Evolutionary conservation across 1,284 basidiomycete genomes (phyloP), one percentile per base, ranked within the genome.

Genomic region (Ceratobasidium sp.): DNA sequence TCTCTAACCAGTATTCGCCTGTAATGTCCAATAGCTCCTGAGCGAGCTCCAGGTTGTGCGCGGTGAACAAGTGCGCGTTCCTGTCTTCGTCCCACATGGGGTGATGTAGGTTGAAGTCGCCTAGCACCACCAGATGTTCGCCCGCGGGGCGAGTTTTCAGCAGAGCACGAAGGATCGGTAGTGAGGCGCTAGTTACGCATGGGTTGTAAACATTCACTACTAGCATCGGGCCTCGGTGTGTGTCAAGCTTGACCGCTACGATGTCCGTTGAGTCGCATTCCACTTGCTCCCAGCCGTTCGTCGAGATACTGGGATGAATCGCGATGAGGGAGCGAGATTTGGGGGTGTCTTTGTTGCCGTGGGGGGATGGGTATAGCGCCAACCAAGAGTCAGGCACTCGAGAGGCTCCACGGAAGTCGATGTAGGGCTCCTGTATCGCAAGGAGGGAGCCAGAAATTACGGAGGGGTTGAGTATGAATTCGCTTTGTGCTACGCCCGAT

Each of bases 271-370:
- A 71, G 52, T 33, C 9, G 42, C 52, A 57, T 0, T 1, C 10
- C 4, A 71, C 54, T 9, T 42, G 33, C 20, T 42, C 42, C 69
- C 69, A 71, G 1, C 40, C 38, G 42, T 71, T 71, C 3, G 69
- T 57, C 10, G 69, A 71, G 6, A 71, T 4, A n/a, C n/a, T n/a
- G 52, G 17, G 4, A n/a, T 6, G 33, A 1, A 71, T 23, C 0
- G 54, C 33, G 3, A 71, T 2, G 23, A 71, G n/a, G 7, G 69
- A 59, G 2, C 69, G 23, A 0, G 69, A 44, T 7, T 54, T 54
- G 2, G 26, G 13, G 1, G 52, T 1, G 20, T 26, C 20, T 2
- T 71, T 40, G 0, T n/a, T 44, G 23, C 17, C 7, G 40, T 71
- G 69, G 0, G 52, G 57, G 28, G 69, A 7, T 4, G 69, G 69